These are phyloP conservation scores for Candida gorgasii DNA, from an alignment of 805 yeast genomes.

Conservation along the genomic window DNA sequence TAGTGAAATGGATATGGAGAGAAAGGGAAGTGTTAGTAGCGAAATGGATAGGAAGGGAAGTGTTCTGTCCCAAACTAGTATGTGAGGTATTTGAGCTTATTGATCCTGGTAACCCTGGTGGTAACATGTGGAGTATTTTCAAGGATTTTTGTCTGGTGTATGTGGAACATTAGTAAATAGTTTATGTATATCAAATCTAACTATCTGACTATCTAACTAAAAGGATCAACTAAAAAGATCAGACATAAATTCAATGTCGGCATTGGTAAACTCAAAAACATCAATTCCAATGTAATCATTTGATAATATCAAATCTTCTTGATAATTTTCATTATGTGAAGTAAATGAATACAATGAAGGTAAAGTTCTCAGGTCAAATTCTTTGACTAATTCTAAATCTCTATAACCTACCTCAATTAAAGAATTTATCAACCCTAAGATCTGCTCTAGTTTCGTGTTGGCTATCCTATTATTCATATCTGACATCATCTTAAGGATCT, in stretches of 20 bases:
- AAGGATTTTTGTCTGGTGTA: not conserved
- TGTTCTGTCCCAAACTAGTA: not conserved
- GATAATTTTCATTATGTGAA: not conserved
- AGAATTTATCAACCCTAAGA: constrained; percentile 2
- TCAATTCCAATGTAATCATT: constrained; percentile 21
- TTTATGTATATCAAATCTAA: too few species aligned
- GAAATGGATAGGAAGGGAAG: constrained; percentile 11
- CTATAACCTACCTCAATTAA: not conserved
- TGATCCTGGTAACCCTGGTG: not conserved
- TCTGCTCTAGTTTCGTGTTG: constrained; percentile 13
- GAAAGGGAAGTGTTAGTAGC: constrained; percentile 14
- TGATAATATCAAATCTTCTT: constrained; percentile 11
- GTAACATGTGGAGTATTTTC: not conserved
- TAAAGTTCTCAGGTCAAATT: not conserved
- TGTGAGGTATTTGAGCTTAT: not conserved
- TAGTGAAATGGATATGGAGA: constrained; percentile 11
- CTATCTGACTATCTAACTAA: too few species aligned
- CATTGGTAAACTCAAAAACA: constrained; percentile 17
- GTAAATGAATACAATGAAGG: constrained; percentile 7
- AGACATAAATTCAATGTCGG: constrained; percentile 22
- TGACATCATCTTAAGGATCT: constrained; percentile 22
- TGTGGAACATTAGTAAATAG: too few species aligned
- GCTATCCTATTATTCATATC: constrained; percentile 24
- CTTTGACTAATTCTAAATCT: not conserved
- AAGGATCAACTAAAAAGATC: too few species aligned